Base-by-base conservation (phyloP, 495 filamentous ascomycete species). In the Hypoxylon perforatum region DNA sequence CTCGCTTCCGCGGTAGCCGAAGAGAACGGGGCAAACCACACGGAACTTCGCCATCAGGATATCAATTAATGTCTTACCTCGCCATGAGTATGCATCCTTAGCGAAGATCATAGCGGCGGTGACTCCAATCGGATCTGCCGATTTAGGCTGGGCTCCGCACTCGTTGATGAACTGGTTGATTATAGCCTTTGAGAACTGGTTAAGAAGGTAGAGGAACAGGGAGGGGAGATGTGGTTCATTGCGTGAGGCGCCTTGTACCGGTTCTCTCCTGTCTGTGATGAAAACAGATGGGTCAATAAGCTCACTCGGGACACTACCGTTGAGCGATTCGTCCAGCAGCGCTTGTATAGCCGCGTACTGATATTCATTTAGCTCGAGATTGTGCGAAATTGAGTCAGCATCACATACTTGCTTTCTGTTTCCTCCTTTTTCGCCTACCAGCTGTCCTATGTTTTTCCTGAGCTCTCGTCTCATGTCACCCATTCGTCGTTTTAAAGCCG, bases 21-120 rank as follows among this genome's bases (percentile, higher is more conserved):
- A 98, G 10, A 99, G 81, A 10, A 93, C 89, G 3, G 96, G 94
- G 70, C 93, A 97, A 22, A 86, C 82, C 4, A 89, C 81, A 39
- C 91, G 87, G 63, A 92, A 90, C 73, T 98, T 97, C 25, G 95
- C 93, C 72, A 96, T 86, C 18, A 98, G 76, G 52, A 98, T 90
- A 65, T 97, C 94, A 42, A 93, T 90, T 65, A 98, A 80, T 11
- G 88, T 85, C 30, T 81, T 76, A 2, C 90, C 92, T 25, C 91
- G 84, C 84, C 90, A 92, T 15, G 82, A 78, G 67, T 92, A 90
- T 0, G 83, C 76, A 0, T 86, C 79, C 17, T 84, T 79, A 3
- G 92, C 88, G 70, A 97, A 94, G 19, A 94, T 85, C 46, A 88
- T 85, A 15, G 88, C 89, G 0, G 88, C 82, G 17, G 93, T 76